These are phyloP conservation scores for Zizania palustris DNA, from an alignment of 202 grass and related monocot genomes.

Conservation along the genomic window DNA sequence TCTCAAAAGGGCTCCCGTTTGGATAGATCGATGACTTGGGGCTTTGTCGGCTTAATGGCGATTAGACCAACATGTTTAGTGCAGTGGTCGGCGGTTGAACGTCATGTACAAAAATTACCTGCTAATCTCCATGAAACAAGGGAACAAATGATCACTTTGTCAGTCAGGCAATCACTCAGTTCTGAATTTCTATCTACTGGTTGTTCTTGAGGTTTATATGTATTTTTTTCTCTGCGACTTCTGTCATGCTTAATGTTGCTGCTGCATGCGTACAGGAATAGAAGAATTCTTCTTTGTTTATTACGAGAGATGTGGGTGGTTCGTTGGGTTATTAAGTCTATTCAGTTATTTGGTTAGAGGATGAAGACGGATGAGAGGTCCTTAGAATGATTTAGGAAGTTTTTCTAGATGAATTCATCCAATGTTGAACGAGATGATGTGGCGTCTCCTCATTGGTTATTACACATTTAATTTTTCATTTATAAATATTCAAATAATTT, in stretches of 20 bases:
- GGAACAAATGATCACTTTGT: neutral
- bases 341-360: no score
- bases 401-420: no score
- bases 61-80: slow-evolving; percentile 46
- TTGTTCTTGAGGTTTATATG: neutral
- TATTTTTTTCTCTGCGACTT: neutral
- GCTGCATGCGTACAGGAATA: no score
- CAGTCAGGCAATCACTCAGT: neutral
- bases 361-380: no score
- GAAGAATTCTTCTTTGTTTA: no score
- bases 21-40: slow-evolving; percentile 37
- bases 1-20: slow-evolving; percentile 20
- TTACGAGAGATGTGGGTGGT: no score
- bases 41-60: slow-evolving; percentile 44
- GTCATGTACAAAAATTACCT: neutral
- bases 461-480: no score
- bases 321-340: no score
- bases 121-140: neutral
- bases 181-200: neutral
- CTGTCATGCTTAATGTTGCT: neutral
- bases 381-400: no score
- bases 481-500: no score
- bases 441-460: no score
- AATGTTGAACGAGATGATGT: no score
- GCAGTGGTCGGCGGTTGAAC: slow-evolving; percentile 22